phyloP scores from a whole-genome alignment of 2,329 filamentous ascomycete species.

The Verticillium dahliae region DNA sequence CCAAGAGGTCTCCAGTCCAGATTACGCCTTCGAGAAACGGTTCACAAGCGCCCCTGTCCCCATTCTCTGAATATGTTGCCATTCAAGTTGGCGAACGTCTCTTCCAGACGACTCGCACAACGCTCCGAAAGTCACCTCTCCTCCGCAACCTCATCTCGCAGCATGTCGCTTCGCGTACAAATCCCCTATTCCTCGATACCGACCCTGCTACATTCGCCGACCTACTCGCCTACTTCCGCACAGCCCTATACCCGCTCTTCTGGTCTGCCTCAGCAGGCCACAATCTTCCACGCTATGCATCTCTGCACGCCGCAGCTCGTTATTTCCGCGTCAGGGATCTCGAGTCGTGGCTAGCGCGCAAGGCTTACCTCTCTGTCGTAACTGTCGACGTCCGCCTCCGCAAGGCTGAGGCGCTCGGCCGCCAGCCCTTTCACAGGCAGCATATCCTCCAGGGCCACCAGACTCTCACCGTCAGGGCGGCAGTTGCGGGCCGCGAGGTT shows the following conservation, averaged over 20 bases:
- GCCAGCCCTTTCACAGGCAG: not conserved
- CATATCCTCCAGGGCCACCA: not conserved
- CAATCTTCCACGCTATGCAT: slow-evolving; percentile 25
- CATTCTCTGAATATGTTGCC: slow-evolving; percentile 1
- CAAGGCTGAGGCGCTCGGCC: not conserved
- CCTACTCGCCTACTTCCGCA: slow-evolving; percentile 26
- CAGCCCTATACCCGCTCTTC: slow-evolving; percentile 25
- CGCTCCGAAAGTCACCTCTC: slow-evolving; percentile 7
- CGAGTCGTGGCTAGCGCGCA: slow-evolving; percentile 15
- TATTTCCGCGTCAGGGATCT: slow-evolving; percentile 22
- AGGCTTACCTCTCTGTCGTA: slow-evolving; percentile 13
- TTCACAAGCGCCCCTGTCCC: not conserved
- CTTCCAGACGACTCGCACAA: slow-evolving; percentile 9
- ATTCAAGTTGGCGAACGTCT: slow-evolving; percentile 12
- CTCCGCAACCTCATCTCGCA: slow-evolving; percentile 4
- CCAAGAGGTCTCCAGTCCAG: not conserved
- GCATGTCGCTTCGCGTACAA: slow-evolving; percentile 1
- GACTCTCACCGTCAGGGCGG: not conserved
- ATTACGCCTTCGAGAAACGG: not conserved
- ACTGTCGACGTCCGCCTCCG: slow-evolving; percentile 5
- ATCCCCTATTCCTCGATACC: slow-evolving; percentile 27
- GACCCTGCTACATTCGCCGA: slow-evolving; percentile 27
- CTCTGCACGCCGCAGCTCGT: slow-evolving; percentile 22
- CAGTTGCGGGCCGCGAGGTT: not conserved
- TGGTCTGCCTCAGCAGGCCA: slow-evolving; percentile 21